phyloP scores from a whole-genome alignment of 2,329 filamentous ascomycete species.

The Ophiostoma australiae region DNA sequence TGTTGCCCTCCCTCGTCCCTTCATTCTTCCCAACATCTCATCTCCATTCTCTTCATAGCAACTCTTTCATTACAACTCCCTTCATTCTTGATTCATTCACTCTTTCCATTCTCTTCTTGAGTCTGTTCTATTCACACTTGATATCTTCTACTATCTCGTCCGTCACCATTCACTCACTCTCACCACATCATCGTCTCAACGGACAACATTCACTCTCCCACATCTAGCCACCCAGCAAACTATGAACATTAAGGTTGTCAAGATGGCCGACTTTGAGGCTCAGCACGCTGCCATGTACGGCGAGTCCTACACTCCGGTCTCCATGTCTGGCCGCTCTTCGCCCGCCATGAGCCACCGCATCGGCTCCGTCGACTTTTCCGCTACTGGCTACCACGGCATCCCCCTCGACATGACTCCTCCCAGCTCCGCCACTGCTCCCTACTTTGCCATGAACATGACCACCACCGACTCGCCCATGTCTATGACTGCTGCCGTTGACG shows the following conservation, averaged over 20 bases:
- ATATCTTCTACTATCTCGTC: not conserved
- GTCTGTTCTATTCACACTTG: not conserved
- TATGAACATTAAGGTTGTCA: slow-evolving; percentile 37
- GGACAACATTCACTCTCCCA: not conserved
- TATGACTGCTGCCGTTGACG: slow-evolving; percentile 12
- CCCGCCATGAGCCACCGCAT: slow-evolving; percentile 35
- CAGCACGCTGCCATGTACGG: slow-evolving; percentile 34
- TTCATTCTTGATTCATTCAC: slow-evolving; percentile 16
- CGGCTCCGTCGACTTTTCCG: slow-evolving; percentile 35
- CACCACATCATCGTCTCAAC: not conserved
- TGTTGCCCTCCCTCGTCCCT: slow-evolving; percentile 22
- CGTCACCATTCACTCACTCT: slow-evolving; percentile 1
- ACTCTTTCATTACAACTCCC: slow-evolving; percentile 10
- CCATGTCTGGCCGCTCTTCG: slow-evolving; percentile 40
- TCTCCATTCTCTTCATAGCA: slow-evolving; percentile 13
- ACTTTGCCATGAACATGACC: slow-evolving; percentile 21
- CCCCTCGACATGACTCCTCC: slow-evolving; percentile 38
- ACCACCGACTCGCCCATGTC: slow-evolving; percentile 15
- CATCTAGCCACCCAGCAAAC: not conserved
- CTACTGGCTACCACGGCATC: slow-evolving; percentile 31
- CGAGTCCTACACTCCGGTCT: slow-evolving; percentile 40
- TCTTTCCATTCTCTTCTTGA: slow-evolving; percentile 13
- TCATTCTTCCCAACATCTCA: slow-evolving; percentile 22
- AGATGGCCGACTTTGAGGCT: slow-evolving; percentile 36
- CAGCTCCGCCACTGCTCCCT: slow-evolving; percentile 29